A percentile compares a stretch with the other conserved stretches of the same genome.
Evolutionary conservation across 2,329 filamentous ascomycete genomes (phyloP).

Genomic region (Emmonsia crescens): DNA sequence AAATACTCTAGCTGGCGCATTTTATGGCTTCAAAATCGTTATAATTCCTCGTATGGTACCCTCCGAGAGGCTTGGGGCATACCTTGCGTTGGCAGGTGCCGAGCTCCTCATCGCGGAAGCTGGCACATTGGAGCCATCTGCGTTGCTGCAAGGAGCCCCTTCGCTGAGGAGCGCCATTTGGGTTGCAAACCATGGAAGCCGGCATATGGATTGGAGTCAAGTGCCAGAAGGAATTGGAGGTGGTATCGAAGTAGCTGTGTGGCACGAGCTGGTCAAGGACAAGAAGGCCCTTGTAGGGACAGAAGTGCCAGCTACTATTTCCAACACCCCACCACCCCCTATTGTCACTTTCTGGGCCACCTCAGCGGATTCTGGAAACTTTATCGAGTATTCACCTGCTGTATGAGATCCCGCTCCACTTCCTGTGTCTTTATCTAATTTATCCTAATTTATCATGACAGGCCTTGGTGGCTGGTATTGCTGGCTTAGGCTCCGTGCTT

Average conservation of each 20-base stretch:
- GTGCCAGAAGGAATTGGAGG: conserved; percentile 66
- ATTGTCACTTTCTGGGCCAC: conserved; percentile 33
- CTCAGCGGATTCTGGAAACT: conserved; percentile 46
- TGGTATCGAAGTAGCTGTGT: conserved; percentile 72
- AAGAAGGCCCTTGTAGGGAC: conserved; percentile 46
- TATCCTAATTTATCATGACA: conserved; percentile 19
- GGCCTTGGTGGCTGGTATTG: conserved; percentile 82
- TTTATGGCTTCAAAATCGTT: conserved; percentile 77
- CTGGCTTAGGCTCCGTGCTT: conserved; percentile 64
- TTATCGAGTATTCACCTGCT: conserved; percentile 69
- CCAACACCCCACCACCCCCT: conserved; percentile 38
- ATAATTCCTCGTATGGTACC: conserved; percentile 73
- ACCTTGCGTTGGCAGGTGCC: conserved; percentile 61
- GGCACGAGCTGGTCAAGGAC: conserved; percentile 79
- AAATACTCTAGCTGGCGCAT: conserved; percentile 57
- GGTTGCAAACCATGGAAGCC: conserved; percentile 84
- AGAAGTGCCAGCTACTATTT: conserved; percentile 55
- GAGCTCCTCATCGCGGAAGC: conserved; percentile 78
- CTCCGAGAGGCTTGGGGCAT: conserved; percentile 55
- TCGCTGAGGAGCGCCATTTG: conserved; percentile 71
- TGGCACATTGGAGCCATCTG: conserved; percentile 72
- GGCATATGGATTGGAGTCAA: conserved; percentile 92
- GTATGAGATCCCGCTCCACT: conserved; percentile 24
- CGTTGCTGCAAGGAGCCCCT: conserved; percentile 57
- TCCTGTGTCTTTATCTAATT: conserved; percentile 10